Conservation (phyloP, 768 basidiomycete species). For the Wakefieldia striispora region DNA sequence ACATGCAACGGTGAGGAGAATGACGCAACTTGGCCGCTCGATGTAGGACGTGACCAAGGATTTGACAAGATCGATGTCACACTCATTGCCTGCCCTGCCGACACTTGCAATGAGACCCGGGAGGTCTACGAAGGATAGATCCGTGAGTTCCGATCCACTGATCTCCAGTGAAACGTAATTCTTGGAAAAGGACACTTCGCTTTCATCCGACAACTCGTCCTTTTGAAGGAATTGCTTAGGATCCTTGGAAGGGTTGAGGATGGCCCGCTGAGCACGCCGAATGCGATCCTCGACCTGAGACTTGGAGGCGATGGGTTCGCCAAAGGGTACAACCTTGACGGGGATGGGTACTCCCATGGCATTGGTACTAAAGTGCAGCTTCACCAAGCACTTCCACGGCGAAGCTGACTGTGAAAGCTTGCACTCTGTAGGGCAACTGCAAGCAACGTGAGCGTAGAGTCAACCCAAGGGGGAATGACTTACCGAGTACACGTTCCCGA, state of each 20-base stretch:
- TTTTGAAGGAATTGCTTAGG: constrained; percentile 12
- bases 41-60: constrained; percentile 60
- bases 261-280: constrained; percentile 61
- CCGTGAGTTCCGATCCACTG: constrained; percentile 56
- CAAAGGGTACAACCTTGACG: constrained; percentile 42
- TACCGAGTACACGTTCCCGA: constrained; percentile 56
- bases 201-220: constrained; percentile 10
- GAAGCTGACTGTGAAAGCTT: constrained; percentile 41
- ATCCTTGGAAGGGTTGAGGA: constrained; percentile 52
- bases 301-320: constrained; percentile 48
- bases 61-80: constrained; percentile 63
- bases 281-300: constrained; percentile 62
- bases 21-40: constrained; percentile 62
- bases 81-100: constrained; percentile 43
- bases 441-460: not conserved
- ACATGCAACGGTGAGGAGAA: constrained; percentile 60
- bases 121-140: constrained; percentile 64
- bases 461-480: not conserved
- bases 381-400: constrained; percentile 52
- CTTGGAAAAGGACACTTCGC: constrained; percentile 44
- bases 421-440: constrained; percentile 59
- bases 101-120: constrained; percentile 65
- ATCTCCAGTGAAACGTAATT: constrained; percentile 60
- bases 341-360: constrained; percentile 36
- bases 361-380: constrained; percentile 45